Percentiles rank a stretch among this genome's conserved stretches.
These are phyloP conservation scores for Starmerella scarabaei DNA, from an alignment of 805 yeast genomes.

Conservation along the genomic window DNA sequence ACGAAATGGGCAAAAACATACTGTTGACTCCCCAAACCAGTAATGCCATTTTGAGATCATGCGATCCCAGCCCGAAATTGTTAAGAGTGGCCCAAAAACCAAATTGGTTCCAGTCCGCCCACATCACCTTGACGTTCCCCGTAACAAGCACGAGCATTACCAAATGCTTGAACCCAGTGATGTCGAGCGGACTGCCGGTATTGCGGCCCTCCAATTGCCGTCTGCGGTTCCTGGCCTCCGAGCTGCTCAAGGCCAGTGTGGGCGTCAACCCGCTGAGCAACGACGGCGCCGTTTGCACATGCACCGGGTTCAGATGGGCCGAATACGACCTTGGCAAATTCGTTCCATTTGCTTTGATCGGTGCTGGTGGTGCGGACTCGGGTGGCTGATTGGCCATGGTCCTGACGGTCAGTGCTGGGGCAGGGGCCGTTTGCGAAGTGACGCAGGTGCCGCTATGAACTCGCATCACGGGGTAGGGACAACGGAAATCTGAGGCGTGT, in stretches of 20 bases:
- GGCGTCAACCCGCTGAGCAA: constrained; percentile 16
- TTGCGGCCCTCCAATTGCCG: constrained; percentile 12
- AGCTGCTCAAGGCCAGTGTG: constrained; percentile 6
- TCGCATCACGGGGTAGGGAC: too few relatives aligned
- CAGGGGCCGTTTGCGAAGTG: too few relatives aligned
- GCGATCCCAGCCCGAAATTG: constrained; percentile 24
- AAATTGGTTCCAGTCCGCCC: constrained; percentile 29
- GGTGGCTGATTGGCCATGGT: too few relatives aligned
- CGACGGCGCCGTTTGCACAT: constrained; percentile 16
- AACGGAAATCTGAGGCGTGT: too few relatives aligned
- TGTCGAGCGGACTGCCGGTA: constrained; percentile 13
- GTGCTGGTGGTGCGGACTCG: background rate
- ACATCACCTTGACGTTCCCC: constrained; percentile 31
- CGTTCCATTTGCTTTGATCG: background rate
- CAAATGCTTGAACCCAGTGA: constrained; percentile 31
- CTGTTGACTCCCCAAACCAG: constrained; percentile 25
- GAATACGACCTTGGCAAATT: constrained; percentile 1
- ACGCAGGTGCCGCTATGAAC: too few relatives aligned
- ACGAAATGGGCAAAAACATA: constrained; percentile 29
- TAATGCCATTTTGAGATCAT: constrained; percentile 24
- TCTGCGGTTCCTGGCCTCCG: constrained; percentile 12
- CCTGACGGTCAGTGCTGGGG: too few relatives aligned
- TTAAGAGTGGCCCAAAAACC: constrained; percentile 27
- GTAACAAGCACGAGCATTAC: constrained; percentile 29
- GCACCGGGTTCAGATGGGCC: constrained; percentile 19